These are phyloP conservation scores for Phyllostachys edulis DNA, from an alignment of 176 grass and related monocot genomes.

Conservation along the genomic window DNA sequence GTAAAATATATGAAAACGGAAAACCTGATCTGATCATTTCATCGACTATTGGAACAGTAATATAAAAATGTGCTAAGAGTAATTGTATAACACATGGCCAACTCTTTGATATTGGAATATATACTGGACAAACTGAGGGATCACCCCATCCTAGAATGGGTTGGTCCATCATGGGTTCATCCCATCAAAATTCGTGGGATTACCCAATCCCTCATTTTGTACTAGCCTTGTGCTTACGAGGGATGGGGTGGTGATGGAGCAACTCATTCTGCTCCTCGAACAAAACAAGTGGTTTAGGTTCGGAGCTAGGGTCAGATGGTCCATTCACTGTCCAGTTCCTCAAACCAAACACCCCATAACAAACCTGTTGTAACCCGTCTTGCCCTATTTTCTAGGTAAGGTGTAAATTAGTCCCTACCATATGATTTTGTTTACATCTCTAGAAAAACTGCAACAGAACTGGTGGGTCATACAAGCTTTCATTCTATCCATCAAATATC, in stretches of 20 bases:
- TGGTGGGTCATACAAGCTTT: neutral
- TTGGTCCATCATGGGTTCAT: no score
- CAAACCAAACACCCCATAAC: no score
- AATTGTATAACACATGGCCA: neutral
- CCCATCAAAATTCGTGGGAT: no score
- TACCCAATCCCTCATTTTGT: no score
- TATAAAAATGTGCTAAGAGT: neutral
- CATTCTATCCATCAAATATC: conserved; percentile 3
- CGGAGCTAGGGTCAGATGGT: no score
- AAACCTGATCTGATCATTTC: conserved; percentile 15
- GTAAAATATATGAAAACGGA: conserved; percentile 13
- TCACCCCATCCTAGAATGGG: no score
- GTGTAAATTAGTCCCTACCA: neutral
- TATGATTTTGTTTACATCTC: neutral
- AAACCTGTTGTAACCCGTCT: neutral
- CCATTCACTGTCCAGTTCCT: no score
- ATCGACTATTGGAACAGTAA: neutral
- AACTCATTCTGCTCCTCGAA: no score
- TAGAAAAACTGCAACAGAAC: conserved; percentile 20
- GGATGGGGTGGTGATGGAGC: no score
- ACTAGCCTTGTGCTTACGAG: no score
- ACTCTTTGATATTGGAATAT: conserved; percentile 11
- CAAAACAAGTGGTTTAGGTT: no score
- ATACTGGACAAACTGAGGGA: neutral
- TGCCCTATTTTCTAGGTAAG: conserved; percentile 17